Evolutionary conservation across 148 eudicot genomes (phyloP), one percentile per base, ranked within the genome.

Genomic region (Heliamphora exappendiculata): DNA sequence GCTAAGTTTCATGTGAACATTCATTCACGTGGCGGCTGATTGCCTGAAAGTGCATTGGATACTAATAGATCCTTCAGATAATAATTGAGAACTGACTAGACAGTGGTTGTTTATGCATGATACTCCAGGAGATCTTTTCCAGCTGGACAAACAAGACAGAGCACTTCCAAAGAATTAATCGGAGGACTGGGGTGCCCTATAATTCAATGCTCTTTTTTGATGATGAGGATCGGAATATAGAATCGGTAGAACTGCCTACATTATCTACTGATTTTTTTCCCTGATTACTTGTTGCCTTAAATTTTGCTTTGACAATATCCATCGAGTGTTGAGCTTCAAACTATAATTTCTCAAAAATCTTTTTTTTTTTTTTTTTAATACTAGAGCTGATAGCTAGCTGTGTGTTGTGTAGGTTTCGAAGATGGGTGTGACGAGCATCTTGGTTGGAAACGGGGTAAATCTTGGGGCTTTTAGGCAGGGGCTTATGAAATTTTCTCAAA

Each of bases 141-240:
- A 95, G 96, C 79, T 91, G 94, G 91, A 95, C 91, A 44, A 97
- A 93, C 88, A 95, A 95, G 84, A 95, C 99, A 53, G 99, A 95
- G 51, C 99, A 95, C 82, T 93, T 95, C 70, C 93, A 95, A 78
- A 87, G 81, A 81, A 93, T 95, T 79, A 85, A 91, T 42, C 59
- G 83, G 79, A 86, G 72, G 91, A 95, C 98, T 55, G 82, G 84
- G 42, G 83, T 95, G 70, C 99, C 98, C 12, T 95, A 83, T 81
- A 84, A 87, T 59, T 86, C 91, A 49, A 95, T 95, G 97, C 97
- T 93, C 72, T 93, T 95, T 83, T 95, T 92, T 67, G 99, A 95
- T 75, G 99, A 95, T 16, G 99, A 93, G 78, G 84, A 91, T 77
- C 88, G 97, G 78, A 95, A 95, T 80, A 93, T 91, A 37, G 82